These are phyloP conservation scores for Saccharomycopsis hybrid DNA, from an alignment of 1,139 yeast genomes.

Conservation along the genomic window DNA sequence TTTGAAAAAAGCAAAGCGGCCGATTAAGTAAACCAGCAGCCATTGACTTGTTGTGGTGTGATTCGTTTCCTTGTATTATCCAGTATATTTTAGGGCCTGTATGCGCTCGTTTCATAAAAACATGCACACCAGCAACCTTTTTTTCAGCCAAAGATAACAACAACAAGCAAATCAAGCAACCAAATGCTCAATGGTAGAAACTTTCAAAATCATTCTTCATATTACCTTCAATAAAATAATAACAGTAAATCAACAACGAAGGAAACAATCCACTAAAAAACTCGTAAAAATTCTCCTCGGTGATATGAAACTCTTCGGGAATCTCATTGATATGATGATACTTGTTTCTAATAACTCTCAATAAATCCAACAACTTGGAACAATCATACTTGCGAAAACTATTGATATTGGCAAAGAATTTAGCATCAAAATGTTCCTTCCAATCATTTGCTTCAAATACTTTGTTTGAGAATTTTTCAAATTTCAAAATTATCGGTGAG, in stretches of 20 bases:
- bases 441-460: conserved; percentile 42
- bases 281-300: conserved; percentile 73
- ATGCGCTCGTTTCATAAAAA: too few species aligned
- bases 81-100: too few species aligned
- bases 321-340: conserved; percentile 90
- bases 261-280: conserved; percentile 79
- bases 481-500: conserved; percentile 49
- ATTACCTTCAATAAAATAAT: conserved; percentile 53
- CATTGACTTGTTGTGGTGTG: too few species aligned
- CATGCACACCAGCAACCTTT: too few species aligned
- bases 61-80: too few species aligned
- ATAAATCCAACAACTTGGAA: conserved; percentile 70
- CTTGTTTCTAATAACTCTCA: conserved; percentile 87
- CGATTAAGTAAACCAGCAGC: too few species aligned
- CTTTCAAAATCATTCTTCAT: conserved; percentile 44
- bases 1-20: too few species aligned
- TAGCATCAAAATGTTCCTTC: conserved; percentile 57
- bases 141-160: not conserved
- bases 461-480: conserved; percentile 39
- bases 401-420: conserved; percentile 76
- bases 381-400: conserved; percentile 84
- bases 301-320: conserved; percentile 51
- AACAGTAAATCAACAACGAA: conserved; percentile 65
- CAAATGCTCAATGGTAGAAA: conserved; percentile 7
- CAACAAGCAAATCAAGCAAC: not conserved